A percentile compares a stretch with the other conserved stretches of the same genome.
These are phyloP conservation scores for Tetrapisispora taiwanensis DNA, from an alignment of 805 yeast genomes.

Conservation along the genomic window DNA sequence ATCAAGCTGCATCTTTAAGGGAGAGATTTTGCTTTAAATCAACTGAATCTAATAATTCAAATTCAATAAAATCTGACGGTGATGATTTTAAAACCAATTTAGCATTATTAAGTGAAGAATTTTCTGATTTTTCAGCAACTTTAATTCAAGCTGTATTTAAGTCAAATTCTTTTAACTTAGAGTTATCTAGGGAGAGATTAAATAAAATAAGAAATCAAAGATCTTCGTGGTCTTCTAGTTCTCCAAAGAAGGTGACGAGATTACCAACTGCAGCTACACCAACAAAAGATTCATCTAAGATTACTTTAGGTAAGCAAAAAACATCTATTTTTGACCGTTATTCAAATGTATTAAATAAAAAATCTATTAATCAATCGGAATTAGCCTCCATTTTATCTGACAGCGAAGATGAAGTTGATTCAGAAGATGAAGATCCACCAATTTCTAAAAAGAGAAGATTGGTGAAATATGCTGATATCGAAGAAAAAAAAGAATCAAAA, in stretches of 20 bases:
- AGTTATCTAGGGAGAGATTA: slow-evolving; percentile 27
- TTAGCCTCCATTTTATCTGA: background rate
- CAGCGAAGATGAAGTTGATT: slow-evolving; percentile 2
- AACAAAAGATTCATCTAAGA: slow-evolving; percentile 26
- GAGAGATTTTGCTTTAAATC: slow-evolving; percentile 34
- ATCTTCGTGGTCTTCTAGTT: slow-evolving; percentile 13
- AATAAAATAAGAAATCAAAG: slow-evolving; percentile 22
- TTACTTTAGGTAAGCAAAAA: slow-evolving; percentile 29
- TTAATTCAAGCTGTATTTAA: slow-evolving; percentile 32
- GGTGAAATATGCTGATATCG: slow-evolving; percentile 31
- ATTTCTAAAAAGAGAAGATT: slow-evolving; percentile 26
- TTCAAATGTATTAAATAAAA: slow-evolving; percentile 20
- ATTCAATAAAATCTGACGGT: slow-evolving; percentile 4
- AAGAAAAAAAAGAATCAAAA: slow-evolving; percentile 7
- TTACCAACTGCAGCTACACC: slow-evolving; percentile 12
- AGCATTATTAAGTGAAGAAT: slow-evolving; percentile 18
- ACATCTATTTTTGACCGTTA: slow-evolving; percentile 31
- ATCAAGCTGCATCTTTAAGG: slow-evolving; percentile 19
- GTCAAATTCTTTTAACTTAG: slow-evolving; percentile 30
- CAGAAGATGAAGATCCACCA: slow-evolving; percentile 7
- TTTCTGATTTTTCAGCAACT: slow-evolving; percentile 27
- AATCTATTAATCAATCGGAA: background rate
- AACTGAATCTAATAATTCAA: background rate
- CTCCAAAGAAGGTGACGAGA: slow-evolving; percentile 3
- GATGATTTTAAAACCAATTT: slow-evolving; percentile 12